phyloP scores from a whole-genome alignment of 371 early-diverging fungal genomes.

The Mucor piriformis region DNA sequence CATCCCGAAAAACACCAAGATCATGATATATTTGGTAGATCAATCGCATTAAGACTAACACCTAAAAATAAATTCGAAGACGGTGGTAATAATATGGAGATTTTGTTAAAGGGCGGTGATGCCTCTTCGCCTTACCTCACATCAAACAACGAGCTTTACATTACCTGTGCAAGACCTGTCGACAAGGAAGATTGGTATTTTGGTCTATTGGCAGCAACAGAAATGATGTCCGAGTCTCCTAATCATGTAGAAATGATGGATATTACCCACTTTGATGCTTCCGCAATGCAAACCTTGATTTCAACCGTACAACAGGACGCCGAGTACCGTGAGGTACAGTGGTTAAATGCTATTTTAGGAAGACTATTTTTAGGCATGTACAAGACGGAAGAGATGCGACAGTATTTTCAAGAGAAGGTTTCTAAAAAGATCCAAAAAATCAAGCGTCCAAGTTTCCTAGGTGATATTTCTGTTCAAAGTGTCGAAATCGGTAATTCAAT shows the following conservation, averaged over 20 bases:
- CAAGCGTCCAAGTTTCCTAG: constrained; percentile 73
- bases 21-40: constrained; percentile 58
- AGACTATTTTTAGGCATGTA: constrained; percentile 74
- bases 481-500: constrained; percentile 81
- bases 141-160: constrained; percentile 35
- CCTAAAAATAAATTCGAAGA: constrained; percentile 18
- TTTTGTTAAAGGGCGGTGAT: constrained; percentile 2
- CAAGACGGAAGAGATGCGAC: constrained; percentile 62
- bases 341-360: constrained; percentile 92
- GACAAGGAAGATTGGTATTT: constrained; percentile 94
- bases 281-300: constrained; percentile 53
- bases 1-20: constrained; percentile 59
- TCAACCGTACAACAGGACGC: constrained; percentile 56
- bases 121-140: constrained; percentile 7
- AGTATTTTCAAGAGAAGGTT: constrained; percentile 65
- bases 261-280: constrained; percentile 51
- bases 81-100: neutral
- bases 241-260: constrained; percentile 41
- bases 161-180: constrained; percentile 56
- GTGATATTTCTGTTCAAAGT: constrained; percentile 75
- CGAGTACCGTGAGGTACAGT: constrained; percentile 63
- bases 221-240: constrained; percentile 34
- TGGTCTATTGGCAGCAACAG: constrained; percentile 51
- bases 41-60: constrained; percentile 53
- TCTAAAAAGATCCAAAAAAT: constrained; percentile 63